Conservation (phyloP, 1,284 basidiomycete species). For the Amylostereum areolatum region DNA sequence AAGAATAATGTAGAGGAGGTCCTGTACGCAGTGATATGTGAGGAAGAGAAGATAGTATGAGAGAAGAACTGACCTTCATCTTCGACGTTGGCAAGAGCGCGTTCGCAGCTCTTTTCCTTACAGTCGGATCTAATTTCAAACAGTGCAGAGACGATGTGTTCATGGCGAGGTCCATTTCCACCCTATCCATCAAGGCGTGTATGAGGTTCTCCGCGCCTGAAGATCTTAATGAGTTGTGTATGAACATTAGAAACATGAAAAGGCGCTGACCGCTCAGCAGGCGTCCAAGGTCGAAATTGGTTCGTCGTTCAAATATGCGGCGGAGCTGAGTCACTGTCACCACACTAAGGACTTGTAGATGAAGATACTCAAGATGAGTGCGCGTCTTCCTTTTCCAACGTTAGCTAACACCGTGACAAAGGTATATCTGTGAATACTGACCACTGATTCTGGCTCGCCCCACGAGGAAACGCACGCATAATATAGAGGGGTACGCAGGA, state of each 20-base stretch:
- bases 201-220: slow-evolving; percentile 81
- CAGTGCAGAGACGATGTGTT: slow-evolving; percentile 78
- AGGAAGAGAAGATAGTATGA: not conserved
- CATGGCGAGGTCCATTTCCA: slow-evolving; percentile 80
- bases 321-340: slow-evolving; percentile 82
- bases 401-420: slow-evolving; percentile 16
- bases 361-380: slow-evolving; percentile 90
- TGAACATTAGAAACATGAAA: not conserved
- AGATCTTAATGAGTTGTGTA: too few species aligned
- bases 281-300: slow-evolving; percentile 88
- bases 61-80: slow-evolving; percentile 55
- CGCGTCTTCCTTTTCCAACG: slow-evolving; percentile 72
- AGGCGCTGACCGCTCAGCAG: slow-evolving; percentile 65
- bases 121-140: slow-evolving; percentile 61
- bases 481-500: slow-evolving; percentile 84
- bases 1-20: slow-evolving; percentile 87
- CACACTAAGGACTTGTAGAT: slow-evolving; percentile 88
- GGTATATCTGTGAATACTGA: slow-evolving; percentile 38
- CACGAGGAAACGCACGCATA: slow-evolving; percentile 87
- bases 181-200: slow-evolving; percentile 57
- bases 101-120: slow-evolving; percentile 72
- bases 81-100: slow-evolving; percentile 72
- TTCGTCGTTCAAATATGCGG: slow-evolving; percentile 80
- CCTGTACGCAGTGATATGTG: slow-evolving; percentile 36
- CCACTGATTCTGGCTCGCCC: slow-evolving; percentile 91